Base-by-base conservation (phyloP, 768 basidiomycete genomes). In the Pisolithus tinctorius region DNA sequence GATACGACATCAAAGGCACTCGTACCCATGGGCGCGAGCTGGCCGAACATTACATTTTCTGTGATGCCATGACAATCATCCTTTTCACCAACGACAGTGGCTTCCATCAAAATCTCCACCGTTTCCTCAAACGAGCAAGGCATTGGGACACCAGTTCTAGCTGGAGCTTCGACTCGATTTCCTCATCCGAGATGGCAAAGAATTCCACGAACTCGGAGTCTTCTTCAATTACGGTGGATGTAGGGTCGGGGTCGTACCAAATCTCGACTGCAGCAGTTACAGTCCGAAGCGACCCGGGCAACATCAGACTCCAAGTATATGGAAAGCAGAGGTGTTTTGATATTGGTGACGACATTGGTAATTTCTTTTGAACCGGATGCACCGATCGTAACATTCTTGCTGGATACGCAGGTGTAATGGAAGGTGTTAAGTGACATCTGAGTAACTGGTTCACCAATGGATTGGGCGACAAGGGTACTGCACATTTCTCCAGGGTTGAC, bases 341-440 rank as follows among this genome's bases (percentile, higher is more conserved):
- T 96, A 65, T 98, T 94, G 17, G 87, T 89, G 0, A 96, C 95
- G 53, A 98, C 94, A 63, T 99, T 99, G 74, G 98, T 98, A 60
- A 98, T 97, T 71, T 98, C 96, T 74, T 98, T 98, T 56, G 98
- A 69, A 69, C 96, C 94, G 2, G 96, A 95, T 1, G 98, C 96
- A 84, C 96, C 96, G 53, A 98, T 90, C 0, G 96, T 99, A 46
- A 99, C 96, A 71, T 96, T 97, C 74, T 98, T 98, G 63, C 89
- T 93, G n/a, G 96, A 95, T 25, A 99, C 96, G 85, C 96, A 96
- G 54, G 96, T 96, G 66, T 97, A 98, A 71, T 99, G 96, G 89
- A 98, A 99, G 0, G 95, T 98, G 69, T 99, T 99, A 52, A 99
- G 71, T 6, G 96, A 98, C 96, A 99, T 98, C 72, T 99, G 96